phyloP scores from a whole-genome alignment of 257 asterid genomes.

The Petunia secreta region DNA sequence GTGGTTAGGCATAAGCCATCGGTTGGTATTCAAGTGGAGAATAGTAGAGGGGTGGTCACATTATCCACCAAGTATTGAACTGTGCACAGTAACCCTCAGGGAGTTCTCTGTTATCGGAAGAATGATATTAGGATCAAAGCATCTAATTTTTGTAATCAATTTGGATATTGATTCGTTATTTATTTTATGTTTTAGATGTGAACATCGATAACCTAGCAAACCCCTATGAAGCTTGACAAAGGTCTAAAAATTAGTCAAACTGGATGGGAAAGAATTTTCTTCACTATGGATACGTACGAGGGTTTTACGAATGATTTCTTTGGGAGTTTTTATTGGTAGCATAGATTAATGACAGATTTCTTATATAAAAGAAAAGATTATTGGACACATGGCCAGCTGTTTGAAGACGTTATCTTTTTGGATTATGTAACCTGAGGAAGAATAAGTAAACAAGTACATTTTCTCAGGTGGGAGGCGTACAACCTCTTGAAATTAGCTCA shows the following conservation, averaged over 20 bases:
- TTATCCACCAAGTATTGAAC: no score
- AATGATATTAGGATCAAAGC: background rate
- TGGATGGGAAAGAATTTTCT: no score
- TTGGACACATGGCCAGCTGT: background rate
- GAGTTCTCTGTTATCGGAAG: no score
- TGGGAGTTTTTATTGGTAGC: no score
- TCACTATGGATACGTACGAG: no score
- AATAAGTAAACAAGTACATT: background rate
- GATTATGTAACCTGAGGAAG: constrained; percentile 1
- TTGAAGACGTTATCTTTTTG: background rate
- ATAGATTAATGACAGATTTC: no score
- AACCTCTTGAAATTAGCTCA: background rate
- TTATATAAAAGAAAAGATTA: background rate
- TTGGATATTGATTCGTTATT: background rate
- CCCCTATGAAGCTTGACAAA: background rate
- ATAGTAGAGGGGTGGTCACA: no score
- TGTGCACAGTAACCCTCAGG: no score
- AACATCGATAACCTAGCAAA: background rate
- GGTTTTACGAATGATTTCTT: no score
- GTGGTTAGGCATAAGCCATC: no score
- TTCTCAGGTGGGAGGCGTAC: background rate
- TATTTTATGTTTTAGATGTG: background rate
- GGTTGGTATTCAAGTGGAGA: no score
- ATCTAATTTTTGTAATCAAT: background rate
- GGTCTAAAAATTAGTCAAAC: background rate